Percentiles rank a stretch among this genome's conserved stretches.
phyloP scores from a whole-genome alignment of 2,329 filamentous ascomycete genomes.

The Stachybotrys chartarum region DNA sequence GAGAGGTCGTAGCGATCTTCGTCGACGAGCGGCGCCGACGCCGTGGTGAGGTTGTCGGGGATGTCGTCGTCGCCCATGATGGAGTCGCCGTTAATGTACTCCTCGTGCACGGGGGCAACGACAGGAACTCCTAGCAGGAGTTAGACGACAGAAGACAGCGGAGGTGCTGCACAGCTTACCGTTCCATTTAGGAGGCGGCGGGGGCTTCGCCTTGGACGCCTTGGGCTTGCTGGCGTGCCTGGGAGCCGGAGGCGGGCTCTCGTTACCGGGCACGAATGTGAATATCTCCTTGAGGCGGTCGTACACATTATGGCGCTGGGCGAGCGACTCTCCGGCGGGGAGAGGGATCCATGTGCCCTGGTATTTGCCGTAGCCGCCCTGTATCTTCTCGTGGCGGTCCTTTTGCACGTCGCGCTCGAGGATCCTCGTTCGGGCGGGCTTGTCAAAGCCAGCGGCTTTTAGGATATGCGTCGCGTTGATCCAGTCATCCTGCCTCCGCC shows the following conservation, averaged over 20 bases:
- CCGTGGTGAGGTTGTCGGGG: slow-evolving; percentile 74
- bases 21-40: slow-evolving; percentile 77
- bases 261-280: slow-evolving; percentile 76
- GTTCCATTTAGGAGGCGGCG: slow-evolving; percentile 51
- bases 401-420: slow-evolving; percentile 96
- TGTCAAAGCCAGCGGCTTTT: slow-evolving; percentile 95
- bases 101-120: slow-evolving; percentile 36
- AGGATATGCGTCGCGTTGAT: slow-evolving; percentile 99
- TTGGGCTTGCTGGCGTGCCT: slow-evolving; percentile 88
- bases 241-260: slow-evolving; percentile 87
- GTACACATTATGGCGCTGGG: slow-evolving; percentile 78
- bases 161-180: slow-evolving; percentile 11
- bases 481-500: slow-evolving; percentile 87
- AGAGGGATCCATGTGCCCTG: slow-evolving; percentile 98
- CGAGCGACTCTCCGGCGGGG: slow-evolving; percentile 70
- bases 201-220: slow-evolving; percentile 46
- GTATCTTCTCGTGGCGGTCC: slow-evolving; percentile 93
- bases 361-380: slow-evolving; percentile 97
- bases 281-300: slow-evolving; percentile 83
- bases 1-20: slow-evolving; percentile 70
- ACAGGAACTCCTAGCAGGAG: slow-evolving; percentile 7
- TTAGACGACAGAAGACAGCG: slow-evolving; percentile 5
- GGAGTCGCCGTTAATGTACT: slow-evolving; percentile 55
- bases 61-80: slow-evolving; percentile 70
- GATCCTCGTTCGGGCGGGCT: slow-evolving; percentile 89